phyloP scores from a whole-genome alignment of 208 protist genomes.

The Phytomonas francai region DNA sequence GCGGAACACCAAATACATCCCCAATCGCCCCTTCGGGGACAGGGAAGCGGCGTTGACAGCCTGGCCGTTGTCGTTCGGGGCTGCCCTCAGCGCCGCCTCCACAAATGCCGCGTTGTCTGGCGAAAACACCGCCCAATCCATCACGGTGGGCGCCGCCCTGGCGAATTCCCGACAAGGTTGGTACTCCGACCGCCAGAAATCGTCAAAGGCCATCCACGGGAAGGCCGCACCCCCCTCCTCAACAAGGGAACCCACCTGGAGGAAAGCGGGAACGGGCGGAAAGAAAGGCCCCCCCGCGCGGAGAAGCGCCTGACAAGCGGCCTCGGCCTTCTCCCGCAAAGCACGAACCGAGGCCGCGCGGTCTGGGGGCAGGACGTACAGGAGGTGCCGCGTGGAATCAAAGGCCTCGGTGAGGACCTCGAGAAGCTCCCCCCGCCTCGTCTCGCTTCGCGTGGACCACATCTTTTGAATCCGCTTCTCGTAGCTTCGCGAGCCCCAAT shows the following conservation, averaged over 20 bases:
- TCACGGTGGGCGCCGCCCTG: no score
- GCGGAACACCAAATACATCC: conserved; percentile 51
- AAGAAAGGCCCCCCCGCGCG: neutral
- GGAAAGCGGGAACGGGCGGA: no score
- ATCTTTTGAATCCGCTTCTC: conserved; percentile 27
- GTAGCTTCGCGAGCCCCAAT: conserved; percentile 12
- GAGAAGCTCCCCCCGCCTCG: conserved; percentile 6
- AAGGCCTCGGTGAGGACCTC: neutral
- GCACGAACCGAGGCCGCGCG: conserved; percentile 11
- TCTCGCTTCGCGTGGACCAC: conserved; percentile 16
- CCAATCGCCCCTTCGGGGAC: conserved; percentile 5
- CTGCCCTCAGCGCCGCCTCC: neutral
- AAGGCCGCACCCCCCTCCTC: no score
- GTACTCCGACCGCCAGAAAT: no score
- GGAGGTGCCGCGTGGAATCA: neutral
- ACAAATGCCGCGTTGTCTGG: neutral
- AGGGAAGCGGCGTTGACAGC: neutral
- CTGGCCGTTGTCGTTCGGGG: neutral
- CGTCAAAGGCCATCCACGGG: no score
- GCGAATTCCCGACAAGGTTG: no score
- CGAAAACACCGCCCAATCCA: no score
- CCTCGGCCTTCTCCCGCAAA: neutral
- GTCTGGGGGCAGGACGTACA: neutral
- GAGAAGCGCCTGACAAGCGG: neutral
- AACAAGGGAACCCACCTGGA: no score